phyloP scores from a whole-genome alignment of 495 filamentous ascomycete species.

The Clavariopsis aquatica region DNA sequence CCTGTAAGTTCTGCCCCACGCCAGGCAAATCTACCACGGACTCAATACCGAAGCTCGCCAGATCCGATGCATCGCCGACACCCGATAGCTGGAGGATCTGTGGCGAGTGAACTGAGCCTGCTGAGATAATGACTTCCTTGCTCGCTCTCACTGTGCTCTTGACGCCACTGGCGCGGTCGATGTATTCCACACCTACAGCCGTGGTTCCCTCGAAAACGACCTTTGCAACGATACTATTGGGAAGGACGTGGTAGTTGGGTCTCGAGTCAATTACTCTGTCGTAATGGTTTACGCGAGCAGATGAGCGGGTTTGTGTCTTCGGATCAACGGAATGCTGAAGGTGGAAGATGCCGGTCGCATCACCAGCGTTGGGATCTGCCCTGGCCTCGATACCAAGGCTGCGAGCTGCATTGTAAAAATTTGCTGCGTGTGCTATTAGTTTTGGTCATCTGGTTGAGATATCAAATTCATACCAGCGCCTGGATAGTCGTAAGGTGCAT shows the following conservation, averaged over 20 bases:
- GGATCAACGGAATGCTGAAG: constrained; percentile 4
- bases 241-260: constrained; percentile 31
- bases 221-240: constrained; percentile 16
- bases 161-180: background rate
- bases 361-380: constrained; percentile 19
- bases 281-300: constrained; percentile 23
- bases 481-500: constrained; percentile 26
- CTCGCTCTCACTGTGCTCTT: constrained; percentile 15
- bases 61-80: constrained; percentile 9
- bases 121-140: constrained; percentile 33
- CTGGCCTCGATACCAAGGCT: constrained; percentile 9
- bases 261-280: constrained; percentile 21
- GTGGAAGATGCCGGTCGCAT: constrained; percentile 21
- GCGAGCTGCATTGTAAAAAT: constrained; percentile 19
- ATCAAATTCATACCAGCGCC: constrained; percentile 10
- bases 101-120: constrained; percentile 23
- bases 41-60: constrained; percentile 14
- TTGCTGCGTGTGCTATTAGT: constrained; percentile 4
- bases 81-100: constrained; percentile 33
- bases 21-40: constrained; percentile 23
- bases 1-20: constrained; percentile 31
- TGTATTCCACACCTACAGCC: constrained; percentile 20
- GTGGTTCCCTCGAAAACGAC: constrained; percentile 16
- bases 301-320: constrained; percentile 21
- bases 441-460: background rate